Evolutionary conservation across 805 yeast genomes (phyloP), one percentile per base, ranked within the genome.

Genomic region (Wickerhamomyces canadensis): DNA sequence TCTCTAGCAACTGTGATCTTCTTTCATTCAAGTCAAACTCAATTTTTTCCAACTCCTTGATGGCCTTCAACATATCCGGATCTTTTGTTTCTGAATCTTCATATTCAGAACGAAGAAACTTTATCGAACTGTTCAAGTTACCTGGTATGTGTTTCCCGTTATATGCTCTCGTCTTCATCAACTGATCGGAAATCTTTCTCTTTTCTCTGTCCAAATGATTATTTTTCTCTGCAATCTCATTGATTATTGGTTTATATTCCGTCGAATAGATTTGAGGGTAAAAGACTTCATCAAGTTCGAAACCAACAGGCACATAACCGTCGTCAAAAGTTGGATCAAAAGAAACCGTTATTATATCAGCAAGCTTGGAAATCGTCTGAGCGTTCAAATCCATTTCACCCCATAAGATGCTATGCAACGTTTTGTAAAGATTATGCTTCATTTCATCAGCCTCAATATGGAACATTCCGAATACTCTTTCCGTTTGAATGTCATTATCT

Each of bases 181-280:
- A 19, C n/a, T 42, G 41, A n/a, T 27, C 30, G 8, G 48, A 18
- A 6, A 52, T 19, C 9, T 43, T 38, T 15, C 51, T 39, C 17
- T 49, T 51, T 9, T 46, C 47, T 4, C 41, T 37, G 6, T 30
- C 41, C 1, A 44, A 6, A 7, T 28, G 34, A 5, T 32, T 19
- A 5, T 30, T 29, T 8, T 43, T 27, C 1, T 15, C 12, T 12
- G 29, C n/a, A 1, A 45, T 15, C 4, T 45, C 45, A 6, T 32
- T 16, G 13, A 49, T 34, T 2, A 47, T 28, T 0, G 29, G 27
- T 17, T 24, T 42, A 32, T 55, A 55, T 14, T 60, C 58, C 12
- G 48, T 35, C 0, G 67, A 50, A 41, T 60, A 68, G 2, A 68
- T 49, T 37, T 68, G 70, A 0, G 72, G 72, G 36, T 65, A 67